These are phyloP conservation scores for Coemansia sp. DNA, from an alignment of 192 early-diverging fungal genomes.

Conservation along the genomic window DNA sequence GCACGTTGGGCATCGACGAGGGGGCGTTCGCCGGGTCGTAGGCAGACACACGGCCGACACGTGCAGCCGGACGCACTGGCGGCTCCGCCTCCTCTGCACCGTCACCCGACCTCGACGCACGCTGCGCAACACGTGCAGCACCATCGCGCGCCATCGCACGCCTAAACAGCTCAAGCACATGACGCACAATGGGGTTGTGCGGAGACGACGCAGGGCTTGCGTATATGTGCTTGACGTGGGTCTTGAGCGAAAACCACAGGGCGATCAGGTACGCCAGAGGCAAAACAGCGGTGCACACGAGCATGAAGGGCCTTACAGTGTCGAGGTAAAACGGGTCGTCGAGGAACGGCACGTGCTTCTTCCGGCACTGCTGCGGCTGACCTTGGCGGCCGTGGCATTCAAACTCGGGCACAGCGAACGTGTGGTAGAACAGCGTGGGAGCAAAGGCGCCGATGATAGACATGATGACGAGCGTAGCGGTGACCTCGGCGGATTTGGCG, in stretches of 20 bases:
- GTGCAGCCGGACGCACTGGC: neutral
- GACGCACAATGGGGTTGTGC: conserved; percentile 46
- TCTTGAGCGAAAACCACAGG: conserved; percentile 89
- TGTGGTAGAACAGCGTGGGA: conserved; percentile 92
- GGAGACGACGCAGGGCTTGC: conserved; percentile 19
- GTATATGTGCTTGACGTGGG: conserved; percentile 83
- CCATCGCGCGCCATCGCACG: conserved; percentile 31
- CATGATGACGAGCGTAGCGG: conserved; percentile 93
- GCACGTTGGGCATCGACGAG: conserved; percentile 49
- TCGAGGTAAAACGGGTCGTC: conserved; percentile 78
- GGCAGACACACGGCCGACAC: conserved; percentile 10
- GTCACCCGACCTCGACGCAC: conserved; percentile 4
- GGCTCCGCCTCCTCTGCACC: conserved; percentile 3
- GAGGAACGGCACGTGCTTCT: conserved; percentile 61
- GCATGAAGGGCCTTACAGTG: conserved; percentile 82
- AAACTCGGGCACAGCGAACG: conserved; percentile 67
- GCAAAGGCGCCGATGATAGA: conserved; percentile 89
- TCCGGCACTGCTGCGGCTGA: conserved; percentile 64
- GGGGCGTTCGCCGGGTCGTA: conserved; percentile 40
- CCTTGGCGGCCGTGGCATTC: conserved; percentile 29
- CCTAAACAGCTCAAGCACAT: conserved; percentile 63
- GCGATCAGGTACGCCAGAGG: conserved; percentile 83
- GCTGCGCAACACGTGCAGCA: conserved; percentile 16
- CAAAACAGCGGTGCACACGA: conserved; percentile 75
- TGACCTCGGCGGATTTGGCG: conserved; percentile 92